Base-by-base conservation (phyloP, 2,329 filamentous ascomycete genomes). In the Aspergillus sp. region DNA sequence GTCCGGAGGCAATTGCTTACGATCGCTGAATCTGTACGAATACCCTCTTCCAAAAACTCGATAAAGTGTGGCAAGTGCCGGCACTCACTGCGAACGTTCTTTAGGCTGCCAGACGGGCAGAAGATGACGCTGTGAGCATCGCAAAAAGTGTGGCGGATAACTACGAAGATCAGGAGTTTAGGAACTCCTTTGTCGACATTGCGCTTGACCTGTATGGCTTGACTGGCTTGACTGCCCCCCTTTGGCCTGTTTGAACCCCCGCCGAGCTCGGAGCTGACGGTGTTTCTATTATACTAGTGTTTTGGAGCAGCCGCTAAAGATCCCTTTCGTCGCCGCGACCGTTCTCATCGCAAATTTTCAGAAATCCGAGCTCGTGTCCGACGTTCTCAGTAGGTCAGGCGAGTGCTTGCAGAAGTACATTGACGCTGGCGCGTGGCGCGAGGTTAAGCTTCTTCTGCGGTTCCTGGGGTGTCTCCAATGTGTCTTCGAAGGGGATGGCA, bases 271-370 rank as follows among this genome's bases (percentile, higher is more conserved):
- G 60, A 15, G 49, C 55, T 66, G 43, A 70, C 68, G 72, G 21
- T 32, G 63, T 70, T 43, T 10, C 6, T 30, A 32, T 61, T 23
- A 21, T 32, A 50, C 25, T 61, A 87, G 85, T 66, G 84, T 90
- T 47, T 75, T 91, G 38, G 95, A 99, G 79, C 95, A 99, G 79
- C 95, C 95, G 1, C 89, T 99, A 76, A 98, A 98, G 82, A 96
- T 92, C n/a, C 94, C 95, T 0, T 98, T 97, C 74, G 85, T 96
- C 39, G 92, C 93, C 9, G 91, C 91, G 19, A 88, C 94, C 13
- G 85, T 96, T 47, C 84, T 97, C 60, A 85, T 92, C 59, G 85
- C 89, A 66, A 97, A 98, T 79, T 85, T 86, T 25, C 79, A 90
- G 69, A 92, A 91, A 72, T 83, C 89, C 4, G 90, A 95, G 66